Evolutionary conservation across 768 basidiomycete species (phyloP), one percentile per base, ranked within the genome.

Genomic region (Leucocoprinus leucothites): DNA sequence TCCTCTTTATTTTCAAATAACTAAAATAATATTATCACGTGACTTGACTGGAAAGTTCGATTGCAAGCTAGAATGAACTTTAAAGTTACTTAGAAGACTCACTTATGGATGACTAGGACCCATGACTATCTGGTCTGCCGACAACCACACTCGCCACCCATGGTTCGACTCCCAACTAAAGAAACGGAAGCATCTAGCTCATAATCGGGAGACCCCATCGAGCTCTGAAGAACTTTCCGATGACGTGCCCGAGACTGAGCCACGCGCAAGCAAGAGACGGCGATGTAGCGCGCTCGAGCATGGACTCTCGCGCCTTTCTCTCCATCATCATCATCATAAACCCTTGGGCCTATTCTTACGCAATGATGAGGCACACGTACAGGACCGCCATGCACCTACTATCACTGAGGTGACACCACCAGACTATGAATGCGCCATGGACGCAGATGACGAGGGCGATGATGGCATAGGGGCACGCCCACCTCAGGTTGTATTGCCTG

Each of bases 291-390:
- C 70, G 18, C 70, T 87, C 3, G 86, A 88, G 67, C 71, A 70
- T 48, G 82, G 81, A 1, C 68, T 88, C 45, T 82, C 84, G 18
- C 74, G 80, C 60, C 74, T 88, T 42, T 70, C 69, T 18, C 62
- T 77, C 59, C 41, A 53, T 63, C 48, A 31, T 66, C 2, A 53
- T 4, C 50, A 54, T 25, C 41, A 54, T 13, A 6, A n/a, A n/a
- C 34, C 57, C 60, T n/a, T n/a, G n/a, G n/a, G n/a, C n/a, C n/a
- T n/a, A n/a, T n/a, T n/a, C n/a, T n/a, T n/a, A n/a, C n/a, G n/a
- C n/a, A n/a, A 13, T n/a, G 38, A 38, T 38, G 16, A 13, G 14
- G 11, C 14, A 38, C 16, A 3, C 16, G 38, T 51, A 6, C 13
- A 16, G 50, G 58, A 40, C 25, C 49, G 4, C 16, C 16, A n/a